Evolutionary conservation across 2,329 filamentous ascomycete species (phyloP).

Genomic region (Fusarium neocosmosporiellum): DNA sequence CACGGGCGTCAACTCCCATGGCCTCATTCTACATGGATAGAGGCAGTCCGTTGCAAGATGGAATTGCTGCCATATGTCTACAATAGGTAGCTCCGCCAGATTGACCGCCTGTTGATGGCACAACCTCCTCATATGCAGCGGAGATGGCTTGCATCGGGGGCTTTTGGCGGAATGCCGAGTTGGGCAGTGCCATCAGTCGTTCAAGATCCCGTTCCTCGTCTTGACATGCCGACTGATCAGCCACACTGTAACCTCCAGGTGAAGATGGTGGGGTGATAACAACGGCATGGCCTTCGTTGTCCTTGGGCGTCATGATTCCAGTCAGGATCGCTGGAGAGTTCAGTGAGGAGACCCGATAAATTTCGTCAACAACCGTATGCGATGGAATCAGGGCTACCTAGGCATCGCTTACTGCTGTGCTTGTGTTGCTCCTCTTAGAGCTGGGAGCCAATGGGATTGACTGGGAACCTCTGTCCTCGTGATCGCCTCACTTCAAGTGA

Average conservation of each 20-base stretch:
- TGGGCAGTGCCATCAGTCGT: slow-evolving; percentile 13
- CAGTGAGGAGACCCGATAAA: not conserved
- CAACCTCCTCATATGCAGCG: not conserved
- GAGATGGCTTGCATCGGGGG: slow-evolving; percentile 13
- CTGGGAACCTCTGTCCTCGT: not conserved
- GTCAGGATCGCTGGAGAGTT: not conserved
- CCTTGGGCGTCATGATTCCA: not conserved
- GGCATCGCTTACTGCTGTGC: not conserved
- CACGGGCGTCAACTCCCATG: not conserved
- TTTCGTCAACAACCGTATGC: not conserved
- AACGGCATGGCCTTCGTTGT: not conserved
- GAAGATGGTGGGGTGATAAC: not conserved
- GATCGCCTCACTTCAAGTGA: not conserved
- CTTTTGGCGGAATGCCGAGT: slow-evolving; percentile 10
- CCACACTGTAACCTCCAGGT: slow-evolving; percentile 8
- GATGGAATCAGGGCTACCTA: not conserved
- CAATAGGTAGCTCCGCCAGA: not conserved
- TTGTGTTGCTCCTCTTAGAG: not conserved
- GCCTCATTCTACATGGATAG: not conserved
- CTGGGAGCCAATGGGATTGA: not conserved
- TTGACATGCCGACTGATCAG: slow-evolving; percentile 8
- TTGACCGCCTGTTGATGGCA: slow-evolving; percentile 21
- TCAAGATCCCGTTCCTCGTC: slow-evolving; percentile 9
- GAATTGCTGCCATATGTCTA: not conserved
- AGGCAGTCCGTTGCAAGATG: not conserved